phyloP scores from a whole-genome alignment of 768 basidiomycete species.

The Panus rudis region DNA sequence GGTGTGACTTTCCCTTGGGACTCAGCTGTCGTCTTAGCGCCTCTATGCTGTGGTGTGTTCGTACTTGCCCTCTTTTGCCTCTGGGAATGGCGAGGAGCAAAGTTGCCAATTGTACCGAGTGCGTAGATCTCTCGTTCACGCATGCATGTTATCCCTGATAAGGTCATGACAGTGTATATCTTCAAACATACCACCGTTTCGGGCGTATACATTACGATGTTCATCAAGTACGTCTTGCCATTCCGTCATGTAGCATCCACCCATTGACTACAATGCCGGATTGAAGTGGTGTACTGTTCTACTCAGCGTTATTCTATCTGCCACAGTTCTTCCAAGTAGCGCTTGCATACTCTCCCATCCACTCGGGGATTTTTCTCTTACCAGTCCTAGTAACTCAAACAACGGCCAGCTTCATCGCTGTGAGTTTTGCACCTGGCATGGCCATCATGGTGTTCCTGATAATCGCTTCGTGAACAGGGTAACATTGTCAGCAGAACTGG shows the following conservation, averaged over 20 bases:
- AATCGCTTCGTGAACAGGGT: slow-evolving; percentile 34
- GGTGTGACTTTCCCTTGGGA: slow-evolving; percentile 69
- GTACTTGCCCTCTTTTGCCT: slow-evolving; percentile 53
- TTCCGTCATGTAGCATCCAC: not conserved
- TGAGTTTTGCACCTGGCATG: slow-evolving; percentile 22
- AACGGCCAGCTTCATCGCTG: slow-evolving; percentile 42
- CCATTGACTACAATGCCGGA: not conserved
- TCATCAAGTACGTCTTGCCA: slow-evolving; percentile 44
- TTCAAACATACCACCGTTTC: slow-evolving; percentile 61
- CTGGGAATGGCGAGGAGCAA: slow-evolving; percentile 69
- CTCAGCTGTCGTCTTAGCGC: slow-evolving; percentile 47
- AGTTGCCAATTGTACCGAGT: slow-evolving; percentile 70
- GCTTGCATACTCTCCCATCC: slow-evolving; percentile 58
- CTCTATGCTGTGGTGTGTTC: slow-evolving; percentile 40
- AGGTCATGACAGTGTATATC: slow-evolving; percentile 51
- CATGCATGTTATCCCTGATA: not conserved
- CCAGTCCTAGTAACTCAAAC: slow-evolving; percentile 65
- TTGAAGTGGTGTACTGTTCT: slow-evolving; percentile 51
- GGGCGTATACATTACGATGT: slow-evolving; percentile 64
- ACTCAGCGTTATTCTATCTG: slow-evolving; percentile 61
- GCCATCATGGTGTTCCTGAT: not conserved
- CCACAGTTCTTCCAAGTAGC: slow-evolving; percentile 75
- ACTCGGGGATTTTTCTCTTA: slow-evolving; percentile 58
- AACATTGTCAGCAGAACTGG: slow-evolving; percentile 59
- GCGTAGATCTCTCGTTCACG: slow-evolving; percentile 15